A percentile compares a stretch with the other conserved stretches of the same genome.
Conservation (phyloP, 176 grass and related monocot genomes). For the Chloris gayana region DNA sequence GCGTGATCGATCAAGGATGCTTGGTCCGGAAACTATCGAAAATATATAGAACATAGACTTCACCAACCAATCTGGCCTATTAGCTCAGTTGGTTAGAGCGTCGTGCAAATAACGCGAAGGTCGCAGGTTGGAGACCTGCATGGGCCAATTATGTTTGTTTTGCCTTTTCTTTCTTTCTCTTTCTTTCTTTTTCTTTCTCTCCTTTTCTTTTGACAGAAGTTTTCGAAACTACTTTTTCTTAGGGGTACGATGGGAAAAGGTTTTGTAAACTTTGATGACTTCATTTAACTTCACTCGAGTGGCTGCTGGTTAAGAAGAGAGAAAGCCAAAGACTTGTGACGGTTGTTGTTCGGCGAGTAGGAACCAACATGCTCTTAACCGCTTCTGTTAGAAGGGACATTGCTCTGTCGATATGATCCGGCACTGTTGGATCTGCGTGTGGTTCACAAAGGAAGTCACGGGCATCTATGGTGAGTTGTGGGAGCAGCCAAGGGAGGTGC, state of each 20-base stretch:
- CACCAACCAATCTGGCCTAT: too few species aligned
- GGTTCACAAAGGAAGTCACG: neutral
- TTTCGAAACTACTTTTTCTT: too few species aligned
- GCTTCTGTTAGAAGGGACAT: neutral
- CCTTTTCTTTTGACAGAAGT: too few species aligned
- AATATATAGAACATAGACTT: too few species aligned
- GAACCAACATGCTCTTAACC: neutral
- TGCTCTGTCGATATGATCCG: too few species aligned
- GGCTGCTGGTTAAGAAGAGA: neutral
- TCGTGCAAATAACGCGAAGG: constrained; percentile 95
- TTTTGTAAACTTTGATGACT: neutral
- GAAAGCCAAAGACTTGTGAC: neutral
- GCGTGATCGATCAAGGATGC: too few species aligned
- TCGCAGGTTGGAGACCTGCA: constrained; percentile 70
- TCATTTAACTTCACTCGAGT: constrained; percentile 9
- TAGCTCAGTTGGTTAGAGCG: constrained; percentile 86
- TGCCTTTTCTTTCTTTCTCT: too few species aligned
- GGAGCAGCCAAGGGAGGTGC: constrained; percentile 3
- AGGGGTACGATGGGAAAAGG: too few species aligned
- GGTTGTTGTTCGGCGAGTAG: neutral
- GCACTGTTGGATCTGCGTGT: too few species aligned
- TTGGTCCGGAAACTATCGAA: too few species aligned
- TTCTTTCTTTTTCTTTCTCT: too few species aligned
- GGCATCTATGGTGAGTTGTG: neutral
- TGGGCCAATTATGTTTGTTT: too few species aligned